These are phyloP conservation scores for Penicillium fuscoglaucum DNA, from an alignment of 2,329 filamentous ascomycete genomes.

Conservation along the genomic window DNA sequence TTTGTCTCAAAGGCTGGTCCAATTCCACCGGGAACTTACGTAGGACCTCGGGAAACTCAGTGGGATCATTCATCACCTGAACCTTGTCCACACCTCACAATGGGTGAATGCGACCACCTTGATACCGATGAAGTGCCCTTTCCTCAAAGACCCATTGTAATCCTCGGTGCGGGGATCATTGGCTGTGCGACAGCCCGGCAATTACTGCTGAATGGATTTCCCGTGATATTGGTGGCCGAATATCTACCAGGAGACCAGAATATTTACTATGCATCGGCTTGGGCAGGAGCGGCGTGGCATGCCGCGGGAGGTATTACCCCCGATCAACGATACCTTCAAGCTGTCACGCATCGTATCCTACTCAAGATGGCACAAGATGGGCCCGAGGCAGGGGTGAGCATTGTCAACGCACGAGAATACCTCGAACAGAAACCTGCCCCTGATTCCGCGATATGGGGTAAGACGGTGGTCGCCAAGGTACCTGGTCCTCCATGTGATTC, in stretches of 20 bases:
- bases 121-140: constrained; percentile 33
- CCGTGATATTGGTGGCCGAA: constrained; percentile 38
- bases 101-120: constrained; percentile 22
- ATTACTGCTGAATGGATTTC: constrained; percentile 38
- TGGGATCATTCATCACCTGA: neutral
- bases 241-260: constrained; percentile 40
- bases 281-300: constrained; percentile 44
- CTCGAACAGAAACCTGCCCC: constrained; percentile 34
- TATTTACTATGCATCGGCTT: constrained; percentile 42
- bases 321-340: constrained; percentile 39
- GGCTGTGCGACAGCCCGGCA: constrained; percentile 41
- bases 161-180: constrained; percentile 43
- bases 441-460: constrained; percentile 40
- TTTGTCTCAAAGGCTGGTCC: neutral
- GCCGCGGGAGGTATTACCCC: constrained; percentile 38
- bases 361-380: constrained; percentile 37
- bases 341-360: constrained; percentile 37
- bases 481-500: neutral
- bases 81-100: constrained; percentile 1
- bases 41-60: neutral
- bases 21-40: neutral
- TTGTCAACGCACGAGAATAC: constrained; percentile 39
- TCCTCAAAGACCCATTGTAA: constrained; percentile 37
- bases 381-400: constrained; percentile 36
- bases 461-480: constrained; percentile 38